Evolutionary conservation across 495 filamentous ascomycete species (phyloP).

Genomic region (Aspergillus steynii): DNA sequence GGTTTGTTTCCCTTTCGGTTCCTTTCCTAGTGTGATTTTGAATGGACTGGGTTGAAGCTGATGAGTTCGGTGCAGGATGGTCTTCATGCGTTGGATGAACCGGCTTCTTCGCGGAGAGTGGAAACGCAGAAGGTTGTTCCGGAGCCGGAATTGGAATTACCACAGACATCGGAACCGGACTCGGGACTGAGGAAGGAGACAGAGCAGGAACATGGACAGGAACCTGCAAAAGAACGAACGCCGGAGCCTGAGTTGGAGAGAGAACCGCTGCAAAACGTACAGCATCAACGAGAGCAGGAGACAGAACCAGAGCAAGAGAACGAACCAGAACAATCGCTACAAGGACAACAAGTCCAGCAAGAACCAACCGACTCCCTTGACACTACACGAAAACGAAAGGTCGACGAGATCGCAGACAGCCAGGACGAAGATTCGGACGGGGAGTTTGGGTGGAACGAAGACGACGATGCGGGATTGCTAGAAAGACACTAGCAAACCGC

Average conservation of each 20-base stretch:
- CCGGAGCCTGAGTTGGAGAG: too few relatives aligned
- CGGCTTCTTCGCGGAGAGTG: not conserved
- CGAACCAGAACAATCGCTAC: not conserved
- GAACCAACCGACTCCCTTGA: not conserved
- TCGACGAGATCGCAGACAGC: slow-evolving; percentile 51
- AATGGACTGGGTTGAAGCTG: not conserved
- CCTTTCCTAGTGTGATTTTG: not conserved
- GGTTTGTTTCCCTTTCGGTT: slow-evolving; percentile 25
- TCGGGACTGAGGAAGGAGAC: not conserved
- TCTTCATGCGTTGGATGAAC: not conserved
- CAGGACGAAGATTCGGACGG: slow-evolving; percentile 49
- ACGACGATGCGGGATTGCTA: slow-evolving; percentile 17
- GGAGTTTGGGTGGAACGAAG: slow-evolving; percentile 37
- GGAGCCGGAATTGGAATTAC: not conserved
- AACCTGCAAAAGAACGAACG: too few relatives aligned
- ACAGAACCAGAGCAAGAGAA: not conserved
- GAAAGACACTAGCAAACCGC: slow-evolving; percentile 1
- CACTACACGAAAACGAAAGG: slow-evolving; percentile 47
- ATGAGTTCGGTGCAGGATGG: not conserved
- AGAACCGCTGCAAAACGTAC: too few relatives aligned
- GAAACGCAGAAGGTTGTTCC: not conserved
- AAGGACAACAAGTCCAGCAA: slow-evolving; percentile 3
- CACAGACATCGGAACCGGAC: not conserved
- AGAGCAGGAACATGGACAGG: not conserved
- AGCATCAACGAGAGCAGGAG: not conserved